Conservation (phyloP, 257 asterid species). For the Capsicum rhomboideum region DNA sequence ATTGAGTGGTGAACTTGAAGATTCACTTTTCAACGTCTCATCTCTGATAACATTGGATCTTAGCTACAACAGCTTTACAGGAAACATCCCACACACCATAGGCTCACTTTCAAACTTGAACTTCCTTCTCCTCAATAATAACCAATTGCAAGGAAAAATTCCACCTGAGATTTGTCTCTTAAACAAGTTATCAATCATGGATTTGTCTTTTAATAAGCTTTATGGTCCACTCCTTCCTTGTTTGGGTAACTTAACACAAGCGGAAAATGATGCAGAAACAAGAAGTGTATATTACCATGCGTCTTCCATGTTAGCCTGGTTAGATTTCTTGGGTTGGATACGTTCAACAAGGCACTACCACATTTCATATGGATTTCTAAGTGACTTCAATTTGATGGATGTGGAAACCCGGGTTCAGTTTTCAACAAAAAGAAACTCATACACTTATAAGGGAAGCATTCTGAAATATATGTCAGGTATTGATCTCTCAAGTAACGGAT, state of each 20-base stretch:
- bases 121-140: neutral
- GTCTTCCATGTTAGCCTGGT: neutral
- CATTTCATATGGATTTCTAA: neutral
- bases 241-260: neutral
- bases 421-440: neutral
- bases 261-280: neutral
- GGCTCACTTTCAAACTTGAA: neutral
- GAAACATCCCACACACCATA: neutral
- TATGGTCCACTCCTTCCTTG: neutral
- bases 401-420: neutral
- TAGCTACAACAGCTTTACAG: neutral
- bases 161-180: neutral
- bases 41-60: constrained; percentile 2
- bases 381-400: neutral
- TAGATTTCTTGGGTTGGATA: neutral
- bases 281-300: neutral
- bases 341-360: neutral
- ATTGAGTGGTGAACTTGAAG: neutral
- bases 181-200: neutral
- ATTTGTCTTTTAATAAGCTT: neutral
- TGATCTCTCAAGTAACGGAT: constrained; percentile 1
- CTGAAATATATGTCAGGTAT: neutral
- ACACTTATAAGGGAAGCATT: neutral
- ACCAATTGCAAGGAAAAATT: neutral
- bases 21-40: neutral